phyloP scores from a whole-genome alignment of 106 monocot species.

The Phalaenopsis equestris region DNA sequence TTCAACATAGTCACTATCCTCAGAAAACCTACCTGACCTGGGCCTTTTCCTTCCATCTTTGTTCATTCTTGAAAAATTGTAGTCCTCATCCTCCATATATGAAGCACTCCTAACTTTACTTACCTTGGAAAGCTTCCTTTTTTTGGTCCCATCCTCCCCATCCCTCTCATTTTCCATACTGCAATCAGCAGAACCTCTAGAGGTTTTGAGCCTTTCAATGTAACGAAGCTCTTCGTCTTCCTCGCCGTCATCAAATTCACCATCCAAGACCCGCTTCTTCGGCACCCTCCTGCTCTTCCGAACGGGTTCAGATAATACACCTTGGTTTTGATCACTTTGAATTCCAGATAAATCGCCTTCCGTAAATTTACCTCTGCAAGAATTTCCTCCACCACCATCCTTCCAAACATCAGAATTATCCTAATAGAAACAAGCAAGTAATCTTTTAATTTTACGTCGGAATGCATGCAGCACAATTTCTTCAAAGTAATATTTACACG shows the following conservation, averaged over 20 bases:
- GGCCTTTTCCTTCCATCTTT: constrained; percentile 33
- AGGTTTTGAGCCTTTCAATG: constrained; percentile 38
- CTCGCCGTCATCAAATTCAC: constrained; percentile 32
- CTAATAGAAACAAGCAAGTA: constrained; percentile 3
- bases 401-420: constrained; percentile 33
- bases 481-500: no score
- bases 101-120: constrained; percentile 24
- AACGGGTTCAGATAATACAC: constrained; percentile 24
- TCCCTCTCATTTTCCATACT: constrained; percentile 23
- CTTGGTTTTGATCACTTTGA: constrained; percentile 8
- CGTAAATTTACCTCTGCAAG: constrained; percentile 5
- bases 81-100: constrained; percentile 44
- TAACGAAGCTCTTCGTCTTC: constrained; percentile 54
- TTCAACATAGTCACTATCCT: constrained; percentile 48
- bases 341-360: constrained; percentile 4
- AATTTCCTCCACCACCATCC: constrained; percentile 18
- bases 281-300: constrained; percentile 58
- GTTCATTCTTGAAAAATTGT: constrained; percentile 14
- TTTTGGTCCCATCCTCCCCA: constrained; percentile 22
- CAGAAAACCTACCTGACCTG: constrained; percentile 20
- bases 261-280: constrained; percentile 47
- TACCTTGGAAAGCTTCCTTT: constrained; percentile 28
- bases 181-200: constrained; percentile 17
- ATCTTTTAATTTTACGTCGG: neutral
- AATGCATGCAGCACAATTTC: neutral